Evolutionary conservation across 176 grass and related monocot species (phyloP).

Genomic region (Eleusine indica): DNA sequence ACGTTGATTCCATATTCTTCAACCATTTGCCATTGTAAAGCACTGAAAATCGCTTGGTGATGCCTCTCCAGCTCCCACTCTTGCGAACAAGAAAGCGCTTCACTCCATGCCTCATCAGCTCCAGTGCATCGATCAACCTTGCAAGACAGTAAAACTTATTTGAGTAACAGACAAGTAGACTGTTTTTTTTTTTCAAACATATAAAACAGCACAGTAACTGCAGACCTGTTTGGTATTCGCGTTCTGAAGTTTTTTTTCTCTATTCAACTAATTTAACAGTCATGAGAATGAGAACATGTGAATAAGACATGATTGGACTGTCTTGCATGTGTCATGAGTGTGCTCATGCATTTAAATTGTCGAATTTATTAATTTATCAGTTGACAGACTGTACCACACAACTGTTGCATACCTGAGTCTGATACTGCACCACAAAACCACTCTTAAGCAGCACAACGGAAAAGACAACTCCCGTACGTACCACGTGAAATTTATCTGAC

Average conservation of each 20-base stretch:
- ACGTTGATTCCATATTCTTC: constrained; percentile 61
- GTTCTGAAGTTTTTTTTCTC: neutral
- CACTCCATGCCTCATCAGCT: constrained; percentile 93
- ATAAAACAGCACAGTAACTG: neutral
- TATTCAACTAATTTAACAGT: constrained; percentile 11
- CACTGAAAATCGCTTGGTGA: constrained; percentile 85
- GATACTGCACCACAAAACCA: constrained; percentile 19
- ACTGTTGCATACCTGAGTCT: constrained; percentile 32
- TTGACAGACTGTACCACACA: constrained; percentile 19
- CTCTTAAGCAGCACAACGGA: constrained; percentile 10
- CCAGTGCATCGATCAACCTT: constrained; percentile 94
- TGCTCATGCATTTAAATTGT: constrained; percentile 17
- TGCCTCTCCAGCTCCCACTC: constrained; percentile 71
- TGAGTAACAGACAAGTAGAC: constrained; percentile 14
- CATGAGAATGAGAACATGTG: constrained; percentile 8
- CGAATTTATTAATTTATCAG: constrained; percentile 9
- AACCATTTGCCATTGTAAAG: constrained; percentile 91
- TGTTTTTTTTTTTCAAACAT: neutral
- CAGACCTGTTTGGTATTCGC: neutral
- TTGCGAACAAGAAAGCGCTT: constrained; percentile 90
- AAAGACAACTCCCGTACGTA: constrained; percentile 7
- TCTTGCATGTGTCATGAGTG: constrained; percentile 13
- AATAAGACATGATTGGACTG: constrained; percentile 15
- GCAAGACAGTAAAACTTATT: constrained; percentile 5
- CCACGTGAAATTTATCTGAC: constrained; percentile 32